Evolutionary conservation across 768 basidiomycete species (phyloP).

Genomic region (Asterophora lycoperdoides): DNA sequence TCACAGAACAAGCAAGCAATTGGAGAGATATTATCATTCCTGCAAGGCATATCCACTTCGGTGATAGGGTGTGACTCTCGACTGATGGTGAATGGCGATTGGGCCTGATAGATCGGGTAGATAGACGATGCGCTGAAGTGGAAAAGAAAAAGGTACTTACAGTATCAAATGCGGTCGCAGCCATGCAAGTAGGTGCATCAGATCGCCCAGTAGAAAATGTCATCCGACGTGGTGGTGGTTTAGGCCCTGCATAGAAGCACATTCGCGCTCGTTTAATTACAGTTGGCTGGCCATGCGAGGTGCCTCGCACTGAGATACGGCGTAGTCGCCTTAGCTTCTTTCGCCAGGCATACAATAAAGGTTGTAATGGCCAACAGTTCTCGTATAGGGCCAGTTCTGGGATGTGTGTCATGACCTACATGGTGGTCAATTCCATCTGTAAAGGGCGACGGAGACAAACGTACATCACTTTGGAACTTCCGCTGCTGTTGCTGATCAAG

Average conservation of each 20-base stretch:
- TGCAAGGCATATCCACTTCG: too few species aligned
- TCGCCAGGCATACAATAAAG: background rate
- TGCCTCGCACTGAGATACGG: too few species aligned
- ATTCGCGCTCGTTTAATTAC: background rate
- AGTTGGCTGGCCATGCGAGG: too few species aligned
- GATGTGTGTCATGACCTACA: background rate
- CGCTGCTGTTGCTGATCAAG: background rate
- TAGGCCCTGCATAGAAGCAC: background rate
- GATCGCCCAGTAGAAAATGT: background rate
- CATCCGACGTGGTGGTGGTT: background rate
- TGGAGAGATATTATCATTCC: background rate
- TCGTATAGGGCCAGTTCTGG: background rate
- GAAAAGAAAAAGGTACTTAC: too few species aligned
- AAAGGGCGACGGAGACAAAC: background rate
- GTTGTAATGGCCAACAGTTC: background rate
- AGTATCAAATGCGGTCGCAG: too few species aligned
- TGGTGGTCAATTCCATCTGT: too few species aligned
- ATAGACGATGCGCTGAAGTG: too few species aligned
- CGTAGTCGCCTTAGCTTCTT: background rate
- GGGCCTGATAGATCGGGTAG: too few species aligned
- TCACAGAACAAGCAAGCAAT: conserved; percentile 5
- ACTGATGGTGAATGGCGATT: too few species aligned
- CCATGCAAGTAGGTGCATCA: background rate
- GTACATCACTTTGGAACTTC: background rate
- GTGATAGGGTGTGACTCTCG: too few species aligned